Conservation (phyloP, 2,329 filamentous ascomycete genomes). For the Orbilia brochopaga region DNA sequence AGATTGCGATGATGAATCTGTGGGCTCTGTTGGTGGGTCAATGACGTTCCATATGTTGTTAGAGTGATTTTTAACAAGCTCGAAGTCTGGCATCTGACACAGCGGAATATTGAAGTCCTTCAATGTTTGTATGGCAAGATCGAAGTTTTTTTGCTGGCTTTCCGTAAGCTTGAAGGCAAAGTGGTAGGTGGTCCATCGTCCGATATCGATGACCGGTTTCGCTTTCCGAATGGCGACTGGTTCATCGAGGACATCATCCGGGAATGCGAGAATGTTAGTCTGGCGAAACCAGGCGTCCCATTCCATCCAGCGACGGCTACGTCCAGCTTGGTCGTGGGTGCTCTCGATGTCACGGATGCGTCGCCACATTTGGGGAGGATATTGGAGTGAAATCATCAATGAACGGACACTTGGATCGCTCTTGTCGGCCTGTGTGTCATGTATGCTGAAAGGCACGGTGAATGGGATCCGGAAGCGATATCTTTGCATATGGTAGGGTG, state of each 20-base stretch:
- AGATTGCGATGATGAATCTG: conserved; percentile 50
- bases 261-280: conserved; percentile 66
- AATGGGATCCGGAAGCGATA: conserved; percentile 58
- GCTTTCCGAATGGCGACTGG: conserved; percentile 62
- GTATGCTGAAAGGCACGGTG: conserved; percentile 60
- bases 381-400: conserved; percentile 62
- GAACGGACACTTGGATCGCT: conserved; percentile 55
- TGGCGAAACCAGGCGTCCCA: conserved; percentile 68
- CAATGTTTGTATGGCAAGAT: conserved; percentile 64
- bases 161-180: conserved; percentile 59
- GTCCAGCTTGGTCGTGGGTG: conserved; percentile 59
- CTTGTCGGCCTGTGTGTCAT: conserved; percentile 54
- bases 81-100: conserved; percentile 59
- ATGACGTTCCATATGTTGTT: conserved; percentile 61
- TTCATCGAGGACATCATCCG: conserved; percentile 56
- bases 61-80: conserved; percentile 56
- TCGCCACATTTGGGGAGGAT: conserved; percentile 59
- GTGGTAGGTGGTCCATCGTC: conserved; percentile 66
- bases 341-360: conserved; percentile 55
- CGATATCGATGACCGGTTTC: conserved; percentile 66
- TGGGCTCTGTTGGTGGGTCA: conserved; percentile 52
- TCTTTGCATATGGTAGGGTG: conserved; percentile 37
- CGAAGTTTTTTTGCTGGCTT: conserved; percentile 57
- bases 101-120: conserved; percentile 74
- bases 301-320: conserved; percentile 62